Evolutionary conservation across 2,329 filamentous ascomycete genomes (phyloP).

Genomic region (Tricladium varicosporioides): DNA sequence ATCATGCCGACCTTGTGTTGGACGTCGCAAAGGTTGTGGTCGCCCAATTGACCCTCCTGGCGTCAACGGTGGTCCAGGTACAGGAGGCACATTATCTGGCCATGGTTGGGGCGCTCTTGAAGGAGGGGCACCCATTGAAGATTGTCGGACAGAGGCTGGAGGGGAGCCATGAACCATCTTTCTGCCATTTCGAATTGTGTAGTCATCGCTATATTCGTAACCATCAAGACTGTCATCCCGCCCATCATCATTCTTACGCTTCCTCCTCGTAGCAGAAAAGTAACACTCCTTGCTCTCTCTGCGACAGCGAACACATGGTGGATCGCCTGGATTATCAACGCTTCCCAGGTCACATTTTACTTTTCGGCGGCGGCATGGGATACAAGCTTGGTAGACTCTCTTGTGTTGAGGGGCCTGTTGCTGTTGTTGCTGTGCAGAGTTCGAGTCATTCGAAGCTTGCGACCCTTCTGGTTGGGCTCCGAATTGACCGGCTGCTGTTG

Average conservation of each 20-base stretch:
- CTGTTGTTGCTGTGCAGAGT: conserved; percentile 17
- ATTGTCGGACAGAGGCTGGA: conserved; percentile 27
- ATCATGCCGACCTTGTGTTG: conserved; percentile 38
- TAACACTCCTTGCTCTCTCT: conserved; percentile 96
- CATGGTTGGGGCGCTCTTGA: conserved; percentile 37
- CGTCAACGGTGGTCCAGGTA: conserved; percentile 51
- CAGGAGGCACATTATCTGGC: conserved; percentile 26
- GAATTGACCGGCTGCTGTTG: conserved; percentile 12
- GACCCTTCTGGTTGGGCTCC: conserved; percentile 18
- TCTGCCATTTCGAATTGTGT: conserved; percentile 70
- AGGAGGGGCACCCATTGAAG: conserved; percentile 35
- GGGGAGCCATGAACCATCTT: conserved; percentile 56
- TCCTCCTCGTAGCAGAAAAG: conserved; percentile 91
- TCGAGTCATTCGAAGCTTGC: conserved; percentile 18
- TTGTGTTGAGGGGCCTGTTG: conserved; percentile 31
- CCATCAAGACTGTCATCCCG: conserved; percentile 46
- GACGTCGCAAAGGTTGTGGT: conserved; percentile 63
- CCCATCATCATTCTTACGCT: conserved; percentile 72
- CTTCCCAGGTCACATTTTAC: conserved; percentile 59
- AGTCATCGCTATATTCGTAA: conserved; percentile 50
- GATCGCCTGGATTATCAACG: conserved; percentile 91
- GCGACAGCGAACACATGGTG: conserved; percentile 89
- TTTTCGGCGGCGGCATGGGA: conserved; percentile 54
- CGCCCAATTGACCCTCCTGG: conserved; percentile 65
- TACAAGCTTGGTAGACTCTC: conserved; percentile 43